Evolutionary conservation across 495 filamentous ascomycete species (phyloP), one percentile per base, ranked within the genome.

Genomic region (Daldinia caldariorum): DNA sequence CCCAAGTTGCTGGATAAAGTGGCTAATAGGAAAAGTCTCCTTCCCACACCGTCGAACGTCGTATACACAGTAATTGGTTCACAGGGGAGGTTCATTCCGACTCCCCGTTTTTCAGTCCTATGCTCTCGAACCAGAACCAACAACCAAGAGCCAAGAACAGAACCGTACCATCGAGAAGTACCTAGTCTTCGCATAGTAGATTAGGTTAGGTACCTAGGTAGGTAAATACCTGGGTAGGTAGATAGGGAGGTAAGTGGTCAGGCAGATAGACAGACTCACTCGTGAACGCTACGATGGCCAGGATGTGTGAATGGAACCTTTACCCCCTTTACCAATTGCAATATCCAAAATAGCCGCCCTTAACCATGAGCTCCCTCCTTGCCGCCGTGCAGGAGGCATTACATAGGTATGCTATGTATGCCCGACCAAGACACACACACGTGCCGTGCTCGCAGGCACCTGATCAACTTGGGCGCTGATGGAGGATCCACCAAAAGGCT

Each of bases 1-100:
- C 79, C 87, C 9, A 87, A 84, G 50, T 74, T 91, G 34, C 73
- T 91, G n/a, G 86, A 85, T 22, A 26, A 3, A 26, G 26, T 26
- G 43, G 43, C 43, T 47, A 47, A 47, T 47, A 47, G 32, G 49
- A 32, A 32, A 53, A 22, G 26, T 32, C 26, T 32, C 22, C 26
- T 53, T 53, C 22, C 13, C 26, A 55, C 29, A 13, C n/a, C 29
- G 51, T 32, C n/a, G 32, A 32, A 18, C 31, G 51, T 55, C 51
- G 32, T 34, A 35, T 34, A 55, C n/a, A 35, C 6, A 38, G 54
- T 14, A 57, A 57, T 57, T 37, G 35, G 32, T 18, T 55, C 14
- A 22, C 34, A n/a, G 13, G 39, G 54, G 54, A 39, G 54, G 8
- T 8, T 18, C n/a, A 29, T 38, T 57, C 54, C 54, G 34, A 57